These are phyloP conservation scores for Hansenula sp. DNA, from an alignment of 1,139 yeast genomes.

Conservation along the genomic window DNA sequence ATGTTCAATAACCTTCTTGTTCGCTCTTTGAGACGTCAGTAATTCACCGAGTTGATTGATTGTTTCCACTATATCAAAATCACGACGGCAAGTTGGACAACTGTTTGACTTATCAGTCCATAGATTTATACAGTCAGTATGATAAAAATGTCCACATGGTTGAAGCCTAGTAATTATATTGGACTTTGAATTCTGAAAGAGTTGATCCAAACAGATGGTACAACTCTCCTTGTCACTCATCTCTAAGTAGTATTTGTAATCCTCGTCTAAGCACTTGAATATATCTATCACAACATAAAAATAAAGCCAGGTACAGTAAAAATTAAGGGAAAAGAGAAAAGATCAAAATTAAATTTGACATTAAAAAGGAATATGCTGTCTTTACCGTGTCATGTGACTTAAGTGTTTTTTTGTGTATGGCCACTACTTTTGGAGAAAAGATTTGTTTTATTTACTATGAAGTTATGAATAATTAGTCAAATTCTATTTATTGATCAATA, in stretches of 20 bases:
- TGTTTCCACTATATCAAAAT: constrained; percentile 14
- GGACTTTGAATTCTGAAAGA: constrained; percentile 18
- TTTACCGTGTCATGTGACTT: neutral
- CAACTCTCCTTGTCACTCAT: constrained; percentile 34
- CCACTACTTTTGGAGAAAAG: neutral
- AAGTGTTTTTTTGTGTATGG: no score
- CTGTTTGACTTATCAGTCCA: constrained; percentile 49
- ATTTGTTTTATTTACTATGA: neutral
- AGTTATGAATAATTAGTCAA: neutral
- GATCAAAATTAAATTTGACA: neutral
- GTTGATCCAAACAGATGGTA: constrained; percentile 44
- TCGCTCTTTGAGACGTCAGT: constrained; percentile 28
- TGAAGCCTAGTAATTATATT: constrained; percentile 33
- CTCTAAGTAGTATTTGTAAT: neutral
- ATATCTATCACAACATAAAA: neutral
- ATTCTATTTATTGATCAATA: neutral
- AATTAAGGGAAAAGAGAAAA: neutral
- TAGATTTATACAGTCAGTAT: constrained; percentile 38
- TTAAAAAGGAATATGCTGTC: neutral
- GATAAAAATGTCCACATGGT: constrained; percentile 42
- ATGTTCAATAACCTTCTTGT: constrained; percentile 29
- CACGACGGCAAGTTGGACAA: constrained; percentile 48
- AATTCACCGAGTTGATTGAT: constrained; percentile 9
- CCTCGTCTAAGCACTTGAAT: no score
- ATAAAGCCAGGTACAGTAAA: neutral